Conservation (phyloP, 1,284 basidiomycete genomes). For the Jaminaea rosea region DNA sequence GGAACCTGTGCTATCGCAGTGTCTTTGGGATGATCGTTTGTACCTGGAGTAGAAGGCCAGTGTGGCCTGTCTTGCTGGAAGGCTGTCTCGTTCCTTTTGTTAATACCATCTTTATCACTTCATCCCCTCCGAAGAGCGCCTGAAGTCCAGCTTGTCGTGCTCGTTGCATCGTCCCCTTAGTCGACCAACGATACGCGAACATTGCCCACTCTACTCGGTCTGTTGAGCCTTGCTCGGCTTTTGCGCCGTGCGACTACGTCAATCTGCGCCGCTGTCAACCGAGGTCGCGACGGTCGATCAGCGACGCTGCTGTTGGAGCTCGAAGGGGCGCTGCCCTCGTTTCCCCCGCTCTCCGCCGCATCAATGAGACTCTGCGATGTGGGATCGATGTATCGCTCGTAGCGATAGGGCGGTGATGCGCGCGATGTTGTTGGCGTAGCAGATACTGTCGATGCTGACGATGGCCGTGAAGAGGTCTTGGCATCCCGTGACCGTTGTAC, state of each 20-base stretch:
- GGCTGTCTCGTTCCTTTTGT: no score
- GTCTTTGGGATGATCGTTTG: no score
- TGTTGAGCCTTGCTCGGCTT: slow-evolving; percentile 5
- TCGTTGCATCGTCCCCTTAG: no score
- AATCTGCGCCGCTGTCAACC: not conserved
- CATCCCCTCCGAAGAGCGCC: no score
- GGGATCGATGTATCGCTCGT: not conserved
- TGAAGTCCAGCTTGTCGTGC: no score
- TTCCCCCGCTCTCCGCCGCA: not conserved
- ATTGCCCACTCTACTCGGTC: slow-evolving; percentile 8
- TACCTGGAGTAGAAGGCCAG: no score
- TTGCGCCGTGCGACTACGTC: slow-evolving; percentile 2
- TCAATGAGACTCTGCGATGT: not conserved
- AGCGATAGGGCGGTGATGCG: not conserved
- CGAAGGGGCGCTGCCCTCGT: not conserved
- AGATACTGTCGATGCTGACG: not conserved
- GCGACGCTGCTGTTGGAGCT: slow-evolving; percentile 1
- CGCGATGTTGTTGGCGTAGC: not conserved
- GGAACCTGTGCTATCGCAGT: no score
- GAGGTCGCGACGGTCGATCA: not conserved
- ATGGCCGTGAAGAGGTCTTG: slow-evolving; percentile 3
- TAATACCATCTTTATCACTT: no score
- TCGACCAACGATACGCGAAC: slow-evolving; percentile 3
- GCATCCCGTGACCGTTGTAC: not conserved
- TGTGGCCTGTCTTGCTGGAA: no score